Base-by-base conservation (phyloP, 495 filamentous ascomycete genomes). In the Annulohypoxylon maeteangense region DNA sequence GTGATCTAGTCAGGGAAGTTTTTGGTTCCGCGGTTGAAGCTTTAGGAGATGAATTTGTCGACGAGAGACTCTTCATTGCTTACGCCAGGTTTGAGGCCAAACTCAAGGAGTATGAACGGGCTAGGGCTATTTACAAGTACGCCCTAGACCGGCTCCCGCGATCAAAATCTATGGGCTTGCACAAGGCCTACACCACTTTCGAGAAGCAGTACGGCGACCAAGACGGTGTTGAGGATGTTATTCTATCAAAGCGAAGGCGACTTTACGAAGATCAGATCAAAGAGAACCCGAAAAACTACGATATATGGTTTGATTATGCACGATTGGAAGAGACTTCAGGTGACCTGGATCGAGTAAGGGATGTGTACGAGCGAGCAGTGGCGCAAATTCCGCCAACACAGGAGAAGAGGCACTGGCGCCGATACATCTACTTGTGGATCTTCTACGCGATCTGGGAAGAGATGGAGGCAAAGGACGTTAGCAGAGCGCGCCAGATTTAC, bases 391-490 rank as follows among this genome's bases (percentile, higher is more conserved):
- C 95, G 14, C 95, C 95, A 8, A 96, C 93, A 3, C 92, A 96
- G 71, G 95, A 98, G 81, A 99, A 99, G 83, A 88, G 95, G 38
- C 94, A 98, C 79, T 99, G 95, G 95, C 86, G 95, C 63, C 84
- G 95, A 23, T 99, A 99, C 77, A 97, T 99, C 67, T 99, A 97
- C 78, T 87, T 99, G 3, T 99, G 95, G 92, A 88, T 98, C 48
- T 97, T 98, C 82, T 99, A 99, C 80, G 95, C 96, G 1, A 80
- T 97, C 16, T 98, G 90, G 89, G 95, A 98, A 78, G 95, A 98
- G 75, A 88, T 90, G 84, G 90, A 93, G 61, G 87, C 87, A 23
- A 90, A 91, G 70, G 94, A 98, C 72, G 76, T 88, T 36, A 87
- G 90, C 20, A 90, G 96, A 36, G 93, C 95, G 7, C 87, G 92